A percentile compares a stretch with the other conserved stretches of the same genome.
Conservation (phyloP, 169 alveolate genomes). For the Plasmodium gallinaceum region DNA sequence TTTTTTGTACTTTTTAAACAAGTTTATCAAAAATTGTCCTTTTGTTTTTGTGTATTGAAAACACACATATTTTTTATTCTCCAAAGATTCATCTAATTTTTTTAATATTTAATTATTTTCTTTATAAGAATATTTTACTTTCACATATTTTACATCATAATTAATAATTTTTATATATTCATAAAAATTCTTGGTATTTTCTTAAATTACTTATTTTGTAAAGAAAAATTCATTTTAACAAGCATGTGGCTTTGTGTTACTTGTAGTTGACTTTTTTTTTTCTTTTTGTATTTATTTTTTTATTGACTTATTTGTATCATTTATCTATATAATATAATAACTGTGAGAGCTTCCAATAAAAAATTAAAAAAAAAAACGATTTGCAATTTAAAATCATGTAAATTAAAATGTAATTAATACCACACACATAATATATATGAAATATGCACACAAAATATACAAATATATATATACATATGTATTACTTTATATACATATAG, state of each 20-base stretch:
- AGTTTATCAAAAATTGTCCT: too few relatives aligned
- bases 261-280: constrained; percentile 5
- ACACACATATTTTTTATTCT: constrained; percentile 7
- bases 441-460: constrained; percentile 38
- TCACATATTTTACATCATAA: background rate
- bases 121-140: background rate
- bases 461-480: background rate
- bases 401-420: background rate
- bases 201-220: background rate
- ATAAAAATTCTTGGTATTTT: background rate
- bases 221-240: background rate
- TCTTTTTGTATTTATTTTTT: background rate
- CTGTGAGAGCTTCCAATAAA: background rate
- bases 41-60: too few relatives aligned
- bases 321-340: constrained; percentile 1
- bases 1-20: too few relatives aligned
- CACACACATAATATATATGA: constrained; percentile 6
- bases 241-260: background rate
- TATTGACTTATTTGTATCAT: background rate
- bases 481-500: constrained; percentile 7
- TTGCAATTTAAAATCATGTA: background rate
- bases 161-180: background rate
- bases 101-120: too few relatives aligned
- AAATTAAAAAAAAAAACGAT: constrained; percentile 7
- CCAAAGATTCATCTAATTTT: constrained; percentile 1